Percentiles rank a stretch among this genome's conserved stretches.
phyloP scores from a whole-genome alignment of 2,329 filamentous ascomycete species.

The Tolypocladium album region DNA sequence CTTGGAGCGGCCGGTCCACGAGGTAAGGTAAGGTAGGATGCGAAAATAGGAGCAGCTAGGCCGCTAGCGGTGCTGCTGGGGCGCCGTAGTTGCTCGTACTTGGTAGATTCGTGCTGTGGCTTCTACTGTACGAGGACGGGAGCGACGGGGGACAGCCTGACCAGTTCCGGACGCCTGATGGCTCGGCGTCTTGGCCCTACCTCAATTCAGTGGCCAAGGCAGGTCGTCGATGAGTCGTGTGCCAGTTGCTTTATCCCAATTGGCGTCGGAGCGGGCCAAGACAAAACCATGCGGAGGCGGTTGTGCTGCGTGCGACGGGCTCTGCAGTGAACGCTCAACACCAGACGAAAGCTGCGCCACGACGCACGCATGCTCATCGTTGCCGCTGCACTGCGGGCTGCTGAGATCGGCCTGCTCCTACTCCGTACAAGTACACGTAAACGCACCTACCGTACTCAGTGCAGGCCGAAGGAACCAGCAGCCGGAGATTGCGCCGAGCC shows the following conservation, averaged over 20 bases:
- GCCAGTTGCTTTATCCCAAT: not conserved
- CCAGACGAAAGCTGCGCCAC: not conserved
- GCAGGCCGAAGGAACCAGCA: no score
- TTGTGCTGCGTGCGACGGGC: not conserved
- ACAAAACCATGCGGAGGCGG: not conserved
- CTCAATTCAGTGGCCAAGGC: no score
- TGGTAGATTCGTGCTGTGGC: not conserved
- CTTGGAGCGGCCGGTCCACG: not conserved
- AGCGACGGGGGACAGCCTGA: not conserved
- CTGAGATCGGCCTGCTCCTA: no score
- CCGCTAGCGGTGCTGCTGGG: not conserved
- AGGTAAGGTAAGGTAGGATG: not conserved
- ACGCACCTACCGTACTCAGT: no score
- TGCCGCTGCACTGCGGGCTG: no score
- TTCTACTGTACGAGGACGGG: not conserved
- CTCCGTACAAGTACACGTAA: not conserved
- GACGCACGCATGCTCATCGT: not conserved
- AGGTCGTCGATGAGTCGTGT: not conserved
- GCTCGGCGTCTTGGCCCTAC: no score
- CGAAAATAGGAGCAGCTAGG: not conserved
- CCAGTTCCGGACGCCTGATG: not conserved
- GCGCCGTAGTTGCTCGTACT: not conserved
- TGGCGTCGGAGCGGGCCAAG: no score
- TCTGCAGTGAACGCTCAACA: not conserved
- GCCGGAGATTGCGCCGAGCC: not conserved